Percentiles rank a stretch among this genome's conserved stretches.
phyloP scores from a whole-genome alignment of 2,329 filamentous ascomycete species.

The Talaromyces albobiverticillius region DNA sequence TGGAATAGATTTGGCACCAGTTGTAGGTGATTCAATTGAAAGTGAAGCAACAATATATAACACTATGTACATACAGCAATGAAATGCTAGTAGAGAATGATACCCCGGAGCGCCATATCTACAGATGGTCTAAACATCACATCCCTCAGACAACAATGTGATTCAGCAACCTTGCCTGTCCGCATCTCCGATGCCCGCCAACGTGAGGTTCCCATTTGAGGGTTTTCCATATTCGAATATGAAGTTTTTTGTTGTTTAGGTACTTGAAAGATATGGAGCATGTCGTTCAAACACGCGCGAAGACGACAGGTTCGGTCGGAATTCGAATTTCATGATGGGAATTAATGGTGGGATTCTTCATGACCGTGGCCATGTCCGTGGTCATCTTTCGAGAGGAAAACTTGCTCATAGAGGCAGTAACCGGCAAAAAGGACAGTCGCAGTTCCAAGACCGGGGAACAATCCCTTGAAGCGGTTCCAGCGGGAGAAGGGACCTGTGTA shows the following conservation, averaged over 20 bases:
- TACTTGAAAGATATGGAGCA: constrained; percentile 9
- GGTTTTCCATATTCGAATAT: background rate
- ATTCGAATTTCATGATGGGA: constrained; percentile 16
- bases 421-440: constrained; percentile 85
- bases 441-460: constrained; percentile 88
- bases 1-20: background rate
- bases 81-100: constrained; percentile 13
- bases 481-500: constrained; percentile 86
- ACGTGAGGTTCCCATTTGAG: background rate
- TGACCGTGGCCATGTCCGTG: constrained; percentile 53
- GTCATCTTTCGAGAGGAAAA: constrained; percentile 74
- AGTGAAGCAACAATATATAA: constrained; percentile 9
- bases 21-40: background rate
- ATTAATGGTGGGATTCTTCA: constrained; percentile 14
- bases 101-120: constrained; percentile 18
- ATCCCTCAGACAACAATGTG: constrained; percentile 4
- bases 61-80: constrained; percentile 18
- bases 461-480: constrained; percentile 81
- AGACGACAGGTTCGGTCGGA: constrained; percentile 15
- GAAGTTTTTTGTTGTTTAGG: background rate
- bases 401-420: constrained; percentile 86
- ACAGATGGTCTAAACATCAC: constrained; percentile 15
- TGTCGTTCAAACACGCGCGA: constrained; percentile 24
- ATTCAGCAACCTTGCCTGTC: constrained; percentile 11
- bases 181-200: background rate